Evolutionary conservation across 2,329 filamentous ascomycete genomes (phyloP).

Genomic region (Fusarium dlaminii): DNA sequence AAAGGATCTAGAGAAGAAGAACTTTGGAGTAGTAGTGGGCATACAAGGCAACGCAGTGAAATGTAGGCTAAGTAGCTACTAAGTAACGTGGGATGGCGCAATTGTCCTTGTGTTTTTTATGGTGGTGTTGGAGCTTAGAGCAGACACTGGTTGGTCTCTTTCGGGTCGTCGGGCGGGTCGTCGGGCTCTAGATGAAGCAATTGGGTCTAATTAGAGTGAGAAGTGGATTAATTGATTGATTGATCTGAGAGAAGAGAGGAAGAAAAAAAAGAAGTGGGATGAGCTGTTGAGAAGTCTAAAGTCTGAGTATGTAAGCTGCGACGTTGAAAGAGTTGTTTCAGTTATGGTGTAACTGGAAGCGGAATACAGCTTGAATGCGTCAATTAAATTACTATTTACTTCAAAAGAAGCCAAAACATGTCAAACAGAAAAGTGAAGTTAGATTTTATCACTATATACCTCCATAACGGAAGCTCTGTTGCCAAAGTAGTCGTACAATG

Average conservation of each 20-base stretch:
- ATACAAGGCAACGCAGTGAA: slow-evolving; percentile 27
- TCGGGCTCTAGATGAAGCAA: slow-evolving; percentile 16
- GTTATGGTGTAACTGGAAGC: slow-evolving; percentile 3
- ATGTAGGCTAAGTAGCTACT: neutral
- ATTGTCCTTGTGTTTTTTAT: slow-evolving; percentile 5
- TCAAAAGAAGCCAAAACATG: too few relatives aligned
- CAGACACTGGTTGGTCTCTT: slow-evolving; percentile 23
- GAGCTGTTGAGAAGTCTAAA: neutral
- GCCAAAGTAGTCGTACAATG: neutral
- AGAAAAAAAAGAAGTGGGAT: slow-evolving; percentile 31
- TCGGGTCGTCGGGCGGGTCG: slow-evolving; percentile 40
- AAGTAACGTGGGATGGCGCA: slow-evolving; percentile 35
- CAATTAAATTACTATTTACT: neutral
- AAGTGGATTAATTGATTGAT: slow-evolving; percentile 26
- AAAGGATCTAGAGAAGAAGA: slow-evolving; percentile 10
- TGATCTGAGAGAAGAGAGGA: neutral
- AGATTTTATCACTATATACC: neutral
- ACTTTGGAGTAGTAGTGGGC: slow-evolving; percentile 16
- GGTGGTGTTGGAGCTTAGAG: neutral
- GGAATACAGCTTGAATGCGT: neutral
- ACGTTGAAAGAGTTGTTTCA: slow-evolving; percentile 4
- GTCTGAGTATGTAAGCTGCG: neutral
- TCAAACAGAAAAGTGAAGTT: neutral
- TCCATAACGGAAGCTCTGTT: neutral
- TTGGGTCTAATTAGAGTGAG: slow-evolving; percentile 16